A percentile compares a stretch with the other conserved stretches of the same genome.
phyloP scores from a whole-genome alignment of 2,329 filamentous ascomycete species.

The Stylonectria norvegica region DNA sequence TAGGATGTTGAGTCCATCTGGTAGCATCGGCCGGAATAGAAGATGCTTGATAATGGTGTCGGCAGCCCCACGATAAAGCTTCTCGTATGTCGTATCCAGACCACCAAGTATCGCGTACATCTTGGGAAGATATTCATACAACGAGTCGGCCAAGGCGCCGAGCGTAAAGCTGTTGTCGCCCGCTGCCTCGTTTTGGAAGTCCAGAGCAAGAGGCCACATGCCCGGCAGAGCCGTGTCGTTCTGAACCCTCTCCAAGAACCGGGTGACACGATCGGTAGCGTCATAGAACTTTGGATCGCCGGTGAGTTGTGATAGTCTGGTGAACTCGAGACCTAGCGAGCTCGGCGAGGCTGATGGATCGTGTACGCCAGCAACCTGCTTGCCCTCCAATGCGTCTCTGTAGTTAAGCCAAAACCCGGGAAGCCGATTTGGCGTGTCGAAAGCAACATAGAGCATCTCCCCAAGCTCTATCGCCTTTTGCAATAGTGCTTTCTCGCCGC shows the following conservation, averaged over 20 bases:
- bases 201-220: constrained; percentile 69
- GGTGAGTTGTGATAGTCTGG: constrained; percentile 69
- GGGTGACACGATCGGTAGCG: constrained; percentile 69
- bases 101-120: constrained; percentile 66
- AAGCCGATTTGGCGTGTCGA: constrained; percentile 53
- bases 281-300: constrained; percentile 73
- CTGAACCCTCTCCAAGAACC: constrained; percentile 66
- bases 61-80: constrained; percentile 63
- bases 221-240: constrained; percentile 68
- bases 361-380: constrained; percentile 49
- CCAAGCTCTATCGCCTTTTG: constrained; percentile 50
- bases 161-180: constrained; percentile 45
- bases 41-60: constrained; percentile 60
- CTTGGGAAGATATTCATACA: constrained; percentile 62
- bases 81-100: constrained; percentile 55
- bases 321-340: constrained; percentile 74
- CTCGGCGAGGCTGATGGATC: constrained; percentile 50
- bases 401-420: constrained; percentile 49
- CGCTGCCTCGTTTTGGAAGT: constrained; percentile 55
- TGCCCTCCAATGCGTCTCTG: constrained; percentile 36
- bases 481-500: constrained; percentile 42
- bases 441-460: constrained; percentile 52
- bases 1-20: constrained; percentile 59
- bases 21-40: constrained; percentile 67
- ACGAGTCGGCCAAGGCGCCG: constrained; percentile 53